Evolutionary conservation across 2,329 filamentous ascomycete genomes (phyloP), one percentile per base, ranked within the genome.

Genomic region (Diaporthe citriasiana): DNA sequence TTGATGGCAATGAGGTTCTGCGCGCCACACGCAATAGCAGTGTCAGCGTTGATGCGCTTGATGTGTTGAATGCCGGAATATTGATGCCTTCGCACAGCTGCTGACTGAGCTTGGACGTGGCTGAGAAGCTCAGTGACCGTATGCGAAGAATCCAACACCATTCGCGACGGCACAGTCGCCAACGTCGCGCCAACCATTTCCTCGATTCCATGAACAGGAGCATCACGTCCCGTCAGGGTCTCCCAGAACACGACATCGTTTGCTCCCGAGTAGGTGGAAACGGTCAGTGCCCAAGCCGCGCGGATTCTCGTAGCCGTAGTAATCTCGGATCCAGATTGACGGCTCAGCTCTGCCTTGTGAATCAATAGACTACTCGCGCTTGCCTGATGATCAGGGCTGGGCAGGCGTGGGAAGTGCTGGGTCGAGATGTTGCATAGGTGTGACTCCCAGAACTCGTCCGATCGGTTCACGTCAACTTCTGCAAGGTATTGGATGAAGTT

Each of bases 11-110:
- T 51, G 17, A 66, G 42, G n/a, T 63, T 60, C 27, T 65, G 57
- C 22, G 57, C 33, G 19, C 57, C 50, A 35, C 55, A 47, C 10
- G 70, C 56, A 30, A 42, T n/a, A 13, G 87, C 83, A 6, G 87
- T 86, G 73, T 90, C 89, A 0, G 85, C 82, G 77, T 88, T 89
- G 17, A 92, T 81, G 30, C 86, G 84, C 13, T 90, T 88, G 74
- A 92, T 92, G 76, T 90, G 84, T 77, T 91, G 89, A 57, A 91
- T 82, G 27, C 90, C 90, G 66, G 89, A 85, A 79, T 94, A 91
- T 79, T 94, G 90, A 78, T 93, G 88, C 0, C 90, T 88, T 8
- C 93, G 92, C 76, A 90, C 87, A 4, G 85, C 82, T 0, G 90
- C 84, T 0, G 87, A 89, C 71, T 88, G 85, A 40, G 89, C 83